Evolutionary conservation across 805 yeast species (phyloP).

Genomic region (Candida khao-thaluensis): DNA sequence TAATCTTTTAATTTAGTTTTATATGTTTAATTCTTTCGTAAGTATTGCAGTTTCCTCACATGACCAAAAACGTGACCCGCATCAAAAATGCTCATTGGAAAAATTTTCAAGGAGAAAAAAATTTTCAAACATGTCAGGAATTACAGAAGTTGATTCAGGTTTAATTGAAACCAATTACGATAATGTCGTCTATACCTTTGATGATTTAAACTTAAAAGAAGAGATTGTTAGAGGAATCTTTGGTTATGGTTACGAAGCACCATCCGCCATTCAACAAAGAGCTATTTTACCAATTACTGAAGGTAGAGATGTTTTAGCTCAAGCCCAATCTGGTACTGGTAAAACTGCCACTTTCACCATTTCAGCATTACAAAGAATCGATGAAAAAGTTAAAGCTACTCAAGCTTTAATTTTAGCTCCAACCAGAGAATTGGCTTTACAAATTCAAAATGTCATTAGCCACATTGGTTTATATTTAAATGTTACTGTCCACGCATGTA

Average conservation of each 20-base stretch:
- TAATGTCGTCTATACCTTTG: slow-evolving; percentile 73
- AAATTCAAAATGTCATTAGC: slow-evolving; percentile 90
- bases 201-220: slow-evolving; percentile 72
- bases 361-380: slow-evolving; percentile 70
- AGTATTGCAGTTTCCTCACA: background rate
- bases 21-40: no score
- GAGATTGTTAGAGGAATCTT: slow-evolving; percentile 75
- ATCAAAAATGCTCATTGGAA: no score
- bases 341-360: slow-evolving; percentile 88
- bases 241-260: slow-evolving; percentile 78
- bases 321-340: slow-evolving; percentile 89
- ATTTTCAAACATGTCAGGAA: slow-evolving; percentile 50
- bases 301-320: slow-evolving; percentile 73
- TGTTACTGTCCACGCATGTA: slow-evolving; percentile 91
- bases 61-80: background rate
- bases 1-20: no score
- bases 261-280: slow-evolving; percentile 79
- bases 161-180: slow-evolving; percentile 94
- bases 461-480: slow-evolving; percentile 90
- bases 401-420: slow-evolving; percentile 96
- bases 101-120: slow-evolving; percentile 4
- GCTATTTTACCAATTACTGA: slow-evolving; percentile 77
- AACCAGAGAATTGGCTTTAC: slow-evolving; percentile 95
- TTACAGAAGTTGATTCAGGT: slow-evolving; percentile 76
- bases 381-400: slow-evolving; percentile 66